Base-by-base conservation (phyloP, 164 flowering plant species). In the Sextonia rubra region DNA sequence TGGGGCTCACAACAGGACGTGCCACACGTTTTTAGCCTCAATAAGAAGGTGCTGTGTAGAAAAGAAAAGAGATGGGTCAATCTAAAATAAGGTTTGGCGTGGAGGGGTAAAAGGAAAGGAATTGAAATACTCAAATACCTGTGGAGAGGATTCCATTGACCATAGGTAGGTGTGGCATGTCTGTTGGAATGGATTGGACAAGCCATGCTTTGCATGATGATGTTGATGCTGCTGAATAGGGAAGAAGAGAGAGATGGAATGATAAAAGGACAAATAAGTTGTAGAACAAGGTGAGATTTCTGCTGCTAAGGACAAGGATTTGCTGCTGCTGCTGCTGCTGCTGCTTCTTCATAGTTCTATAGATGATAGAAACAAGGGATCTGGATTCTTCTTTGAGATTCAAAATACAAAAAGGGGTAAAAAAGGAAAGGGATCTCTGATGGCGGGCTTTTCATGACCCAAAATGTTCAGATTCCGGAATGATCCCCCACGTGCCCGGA, bases 131-230 rank as follows among this genome's bases (percentile, higher is more conserved):
- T 37, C 9, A 37, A 4, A 44, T 85, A 92, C 97, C 91, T 4
- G 94, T 83, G 71, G 93, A 83, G 64, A 92, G 89, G 47, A 91
- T 90, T 64, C 97, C 97, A 20, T 87, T 78, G 69, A 94, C 91
- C 27, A n/a, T 91, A 72, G 75, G 76, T 70, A 94, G 98, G 27
- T 83, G 72, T 65, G 97, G 93, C 94, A 91, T 94, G 77, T 92
- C 87, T 63, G 93, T 88, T 68, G 97, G 97, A 58, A 94, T 88
- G 3, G 98, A 94, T 60, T 94, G 98, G 64, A 92, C 98, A 1
- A 92, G 80, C 97, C 97, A 94, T 60, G 96, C 93, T 79, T 89
- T 85, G 89, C 98, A 94, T 26, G 20, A 26, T 11, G 67, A 18
- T 7, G 37, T 15, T 1, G 67, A 30, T 14, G 58, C 17, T 4